Evolutionary conservation across 164 flowering plant genomes (phyloP).

Genomic region (Malania oleifera): DNA sequence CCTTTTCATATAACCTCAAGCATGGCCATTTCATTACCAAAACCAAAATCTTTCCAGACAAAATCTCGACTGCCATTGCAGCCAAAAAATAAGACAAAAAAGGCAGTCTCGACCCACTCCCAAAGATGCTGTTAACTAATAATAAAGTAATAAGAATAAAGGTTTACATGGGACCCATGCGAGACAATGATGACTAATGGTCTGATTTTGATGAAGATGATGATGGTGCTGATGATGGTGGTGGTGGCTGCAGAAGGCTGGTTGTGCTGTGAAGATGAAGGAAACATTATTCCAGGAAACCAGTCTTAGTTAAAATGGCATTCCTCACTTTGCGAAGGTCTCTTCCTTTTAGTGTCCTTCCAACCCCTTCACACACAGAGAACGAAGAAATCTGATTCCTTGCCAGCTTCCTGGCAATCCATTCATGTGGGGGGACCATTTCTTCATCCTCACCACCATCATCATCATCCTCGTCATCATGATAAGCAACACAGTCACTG

Average conservation of each 20-base stretch:
- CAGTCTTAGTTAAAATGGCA: slow-evolving; percentile 70
- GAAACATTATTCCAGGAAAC: slow-evolving; percentile 53
- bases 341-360: slow-evolving; percentile 89
- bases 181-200: background rate
- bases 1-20: background rate
- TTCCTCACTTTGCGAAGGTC: slow-evolving; percentile 80
- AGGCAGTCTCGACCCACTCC: slow-evolving; percentile 18
- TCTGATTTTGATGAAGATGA: too few relatives aligned
- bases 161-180: too few relatives aligned
- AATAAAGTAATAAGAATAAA: background rate
- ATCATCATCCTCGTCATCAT: slow-evolving; percentile 17
- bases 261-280: too few relatives aligned
- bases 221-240: background rate
- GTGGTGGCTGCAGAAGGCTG: too few relatives aligned
- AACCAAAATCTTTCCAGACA: too few relatives aligned
- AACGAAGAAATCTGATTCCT: slow-evolving; percentile 65
- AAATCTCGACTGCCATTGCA: too few relatives aligned
- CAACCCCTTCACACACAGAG: slow-evolving; percentile 83
- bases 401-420: slow-evolving; percentile 60
- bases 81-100: slow-evolving; percentile 2
- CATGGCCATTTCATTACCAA: background rate
- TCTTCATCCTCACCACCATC: slow-evolving; percentile 43
- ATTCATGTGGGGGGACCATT: slow-evolving; percentile 83
- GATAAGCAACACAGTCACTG: slow-evolving; percentile 8
- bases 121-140: background rate